Evolutionary conservation across 2,329 filamentous ascomycete species (phyloP), one percentile per base, ranked within the genome.

Genomic region (Salinomyces thailandicus): DNA sequence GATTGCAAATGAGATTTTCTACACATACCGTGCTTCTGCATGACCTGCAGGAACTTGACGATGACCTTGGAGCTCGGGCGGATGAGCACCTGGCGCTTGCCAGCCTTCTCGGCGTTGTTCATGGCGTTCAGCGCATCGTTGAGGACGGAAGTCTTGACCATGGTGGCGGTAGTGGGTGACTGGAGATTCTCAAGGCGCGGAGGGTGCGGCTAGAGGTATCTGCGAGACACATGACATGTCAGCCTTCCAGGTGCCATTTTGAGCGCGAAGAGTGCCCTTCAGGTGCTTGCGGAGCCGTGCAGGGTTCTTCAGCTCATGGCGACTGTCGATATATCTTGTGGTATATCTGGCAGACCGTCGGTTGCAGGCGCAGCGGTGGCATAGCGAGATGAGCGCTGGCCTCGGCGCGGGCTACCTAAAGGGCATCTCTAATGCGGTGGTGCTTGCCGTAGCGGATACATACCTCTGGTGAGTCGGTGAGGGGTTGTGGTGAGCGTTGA

Each of bases 41-140:
- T 98, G 68, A 96, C 89, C 65, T 77, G 77, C 64, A 98, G 77
- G 81, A 96, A 98, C 79, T 96, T 96, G 76, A 93, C 73, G 62
- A 98, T 98, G 76, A 98, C 91, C 84, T 98, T 98, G 70, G 91
- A 96, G 68, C 78, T 83, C 59, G 93, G 91, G 62, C 87, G 81
- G 77, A 98, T 95, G 68, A 98, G 64, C 65, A 96, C 91, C 75
- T 98, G 91, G 64, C 91, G 87, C 83, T 96, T 96, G 74, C 91
- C 91, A 59, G 84, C 76, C 83, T 98, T 96, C 80, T 98, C 93
- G 77, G 91, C 91, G 71, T 98, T 98, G 86, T 98, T 98, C 82
- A 98, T 96, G 75, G 79, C 76, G 69, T 61, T 62, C 43, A 61
- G 57, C 51, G 57, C 86, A 81, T 98, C 91, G 79, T 96, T 93